Conservation (phyloP, 2,329 filamentous ascomycete species). For the Fusarium sp. region DNA sequence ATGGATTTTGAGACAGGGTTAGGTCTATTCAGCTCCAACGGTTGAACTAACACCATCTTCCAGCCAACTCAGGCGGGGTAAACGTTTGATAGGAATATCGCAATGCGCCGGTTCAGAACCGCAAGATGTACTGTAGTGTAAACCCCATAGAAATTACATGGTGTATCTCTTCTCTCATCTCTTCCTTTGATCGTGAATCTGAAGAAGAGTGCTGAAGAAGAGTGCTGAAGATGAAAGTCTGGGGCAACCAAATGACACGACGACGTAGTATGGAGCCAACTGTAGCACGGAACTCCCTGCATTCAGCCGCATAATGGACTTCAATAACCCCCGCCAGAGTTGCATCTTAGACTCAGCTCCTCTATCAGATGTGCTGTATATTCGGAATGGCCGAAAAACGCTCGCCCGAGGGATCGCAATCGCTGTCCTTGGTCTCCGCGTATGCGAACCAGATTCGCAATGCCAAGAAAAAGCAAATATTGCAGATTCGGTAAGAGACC, state of each 20-base stretch:
- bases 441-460: neutral
- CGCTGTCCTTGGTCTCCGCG: neutral
- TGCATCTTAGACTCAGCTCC: constrained; percentile 2
- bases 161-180: too few relatives aligned
- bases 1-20: neutral
- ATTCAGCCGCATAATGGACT: constrained; percentile 3
- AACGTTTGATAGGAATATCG: neutral
- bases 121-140: neutral
- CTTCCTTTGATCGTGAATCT: neutral
- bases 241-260: neutral
- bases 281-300: neutral
- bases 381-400: constrained; percentile 7
- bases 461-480: constrained; percentile 4
- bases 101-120: neutral
- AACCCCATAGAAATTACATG: neutral
- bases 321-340: neutral
- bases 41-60: neutral
- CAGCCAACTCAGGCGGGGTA: neutral
- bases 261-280: neutral
- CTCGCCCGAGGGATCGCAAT: neutral
- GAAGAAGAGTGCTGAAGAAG: neutral
- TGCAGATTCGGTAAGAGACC: neutral
- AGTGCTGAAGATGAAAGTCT: neutral
- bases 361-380: neutral
- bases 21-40: neutral